Evolutionary conservation across 108 stramenopile species (phyloP).

Genomic region (Nitzschia sp.): DNA sequence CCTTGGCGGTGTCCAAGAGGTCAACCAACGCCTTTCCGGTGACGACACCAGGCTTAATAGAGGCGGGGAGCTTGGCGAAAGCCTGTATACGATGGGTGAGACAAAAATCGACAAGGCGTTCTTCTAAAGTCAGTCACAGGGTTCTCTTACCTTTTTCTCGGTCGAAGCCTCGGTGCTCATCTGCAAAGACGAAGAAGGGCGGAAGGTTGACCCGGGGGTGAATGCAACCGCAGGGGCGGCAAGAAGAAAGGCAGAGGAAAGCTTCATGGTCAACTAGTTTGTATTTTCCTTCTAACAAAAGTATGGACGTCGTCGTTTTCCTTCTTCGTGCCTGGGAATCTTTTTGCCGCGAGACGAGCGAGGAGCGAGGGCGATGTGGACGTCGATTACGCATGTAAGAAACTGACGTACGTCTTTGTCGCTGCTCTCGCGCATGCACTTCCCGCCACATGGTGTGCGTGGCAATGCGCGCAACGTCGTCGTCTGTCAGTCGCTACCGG

Average conservation of each 20-base stretch:
- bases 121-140: neutral
- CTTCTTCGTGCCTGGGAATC: too few relatives aligned
- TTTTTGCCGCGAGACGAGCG: too few relatives aligned
- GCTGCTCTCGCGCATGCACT: too few relatives aligned
- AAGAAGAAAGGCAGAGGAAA: conserved; percentile 59
- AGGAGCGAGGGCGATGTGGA: too few relatives aligned
- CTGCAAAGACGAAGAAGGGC: conserved; percentile 46
- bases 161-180: conserved; percentile 65
- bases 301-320: neutral
- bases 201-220: conserved; percentile 52
- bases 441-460: too few relatives aligned
- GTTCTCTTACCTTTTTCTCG: conserved; percentile 42
- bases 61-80: conserved; percentile 87
- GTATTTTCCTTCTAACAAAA: neutral
- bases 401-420: too few relatives aligned
- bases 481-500: too few relatives aligned
- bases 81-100: conserved; percentile 36
- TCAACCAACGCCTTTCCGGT: conserved; percentile 87
- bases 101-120: neutral
- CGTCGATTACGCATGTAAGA: too few relatives aligned
- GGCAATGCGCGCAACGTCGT: too few relatives aligned
- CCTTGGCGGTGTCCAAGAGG: conserved; percentile 85
- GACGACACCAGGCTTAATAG: conserved; percentile 91
- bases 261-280: conserved; percentile 52
- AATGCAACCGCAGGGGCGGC: conserved; percentile 56